Conservation (phyloP, 2,329 filamentous ascomycete genomes). For the Metarhizium sp. region DNA sequence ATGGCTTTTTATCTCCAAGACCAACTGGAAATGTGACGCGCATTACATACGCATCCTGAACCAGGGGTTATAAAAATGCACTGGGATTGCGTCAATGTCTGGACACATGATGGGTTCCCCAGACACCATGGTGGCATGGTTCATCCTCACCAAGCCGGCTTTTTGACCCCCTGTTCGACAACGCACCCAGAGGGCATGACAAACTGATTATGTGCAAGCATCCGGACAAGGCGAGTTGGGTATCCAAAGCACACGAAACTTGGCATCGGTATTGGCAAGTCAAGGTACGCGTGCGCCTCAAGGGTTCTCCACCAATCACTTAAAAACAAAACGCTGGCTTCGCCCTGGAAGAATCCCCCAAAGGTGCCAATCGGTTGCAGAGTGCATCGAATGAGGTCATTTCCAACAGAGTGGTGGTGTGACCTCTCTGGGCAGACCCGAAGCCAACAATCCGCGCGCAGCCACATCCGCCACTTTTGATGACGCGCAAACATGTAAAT, state of each 20-base stretch:
- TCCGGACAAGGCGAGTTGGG: background rate
- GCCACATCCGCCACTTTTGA: background rate
- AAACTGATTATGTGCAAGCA: background rate
- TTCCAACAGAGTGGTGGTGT: background rate
- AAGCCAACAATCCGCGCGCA: background rate
- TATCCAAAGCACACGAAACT: background rate
- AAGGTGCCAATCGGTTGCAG: background rate
- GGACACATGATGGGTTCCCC: constrained; percentile 1
- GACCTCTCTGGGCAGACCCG: background rate
- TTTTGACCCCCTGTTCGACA: background rate
- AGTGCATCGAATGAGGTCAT: background rate
- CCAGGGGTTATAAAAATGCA: background rate
- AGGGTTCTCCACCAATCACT: background rate
- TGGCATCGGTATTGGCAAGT: background rate
- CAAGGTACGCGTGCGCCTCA: background rate
- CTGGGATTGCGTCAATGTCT: background rate
- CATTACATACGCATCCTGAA: background rate
- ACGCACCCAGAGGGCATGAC: background rate
- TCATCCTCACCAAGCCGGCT: background rate
- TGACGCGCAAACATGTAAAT: background rate
- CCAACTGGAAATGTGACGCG: background rate
- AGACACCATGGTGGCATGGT: background rate
- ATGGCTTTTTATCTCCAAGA: background rate
- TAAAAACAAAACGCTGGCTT: too few species aligned
- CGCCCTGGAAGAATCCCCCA: background rate